Evolutionary conservation across 768 basidiomycete species (phyloP).

Genomic region (Kwoniella dendrophila): DNA sequence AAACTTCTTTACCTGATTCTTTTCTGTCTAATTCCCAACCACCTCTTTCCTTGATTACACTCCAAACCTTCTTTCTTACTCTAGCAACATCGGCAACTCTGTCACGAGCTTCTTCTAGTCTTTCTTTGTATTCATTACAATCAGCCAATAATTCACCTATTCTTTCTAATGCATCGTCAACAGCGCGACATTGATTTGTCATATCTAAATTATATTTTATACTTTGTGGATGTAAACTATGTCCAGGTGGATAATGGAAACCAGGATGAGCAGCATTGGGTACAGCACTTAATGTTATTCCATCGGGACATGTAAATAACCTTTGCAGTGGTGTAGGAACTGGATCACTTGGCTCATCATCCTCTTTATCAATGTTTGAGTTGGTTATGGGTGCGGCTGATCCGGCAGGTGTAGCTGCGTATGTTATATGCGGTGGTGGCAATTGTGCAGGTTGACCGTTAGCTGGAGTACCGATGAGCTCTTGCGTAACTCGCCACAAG

Average conservation of each 20-base stretch:
- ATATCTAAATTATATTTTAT: slow-evolving; percentile 50
- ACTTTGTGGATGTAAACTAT: slow-evolving; percentile 23
- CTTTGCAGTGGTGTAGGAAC: slow-evolving; percentile 47
- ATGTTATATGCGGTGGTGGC: slow-evolving; percentile 30
- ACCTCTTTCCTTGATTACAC: slow-evolving; percentile 52
- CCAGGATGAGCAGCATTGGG: slow-evolving; percentile 33
- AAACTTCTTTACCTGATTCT: slow-evolving; percentile 10
- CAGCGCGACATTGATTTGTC: slow-evolving; percentile 43
- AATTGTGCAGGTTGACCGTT: background rate
- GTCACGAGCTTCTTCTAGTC: slow-evolving; percentile 55
- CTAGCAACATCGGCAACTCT: slow-evolving; percentile 54
- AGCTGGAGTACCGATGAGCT: slow-evolving; percentile 29
- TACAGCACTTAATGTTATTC: slow-evolving; percentile 42
- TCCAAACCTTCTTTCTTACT: slow-evolving; percentile 54
- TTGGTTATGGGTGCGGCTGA: slow-evolving; percentile 10
- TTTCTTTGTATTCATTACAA: slow-evolving; percentile 55
- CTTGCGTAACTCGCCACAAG: slow-evolving; percentile 46
- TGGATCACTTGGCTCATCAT: slow-evolving; percentile 12
- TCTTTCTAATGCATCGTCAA: slow-evolving; percentile 52
- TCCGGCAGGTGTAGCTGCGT: slow-evolving; percentile 25
- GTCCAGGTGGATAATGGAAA: slow-evolving; percentile 18
- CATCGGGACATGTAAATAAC: slow-evolving; percentile 51
- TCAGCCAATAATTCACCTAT: slow-evolving; percentile 54
- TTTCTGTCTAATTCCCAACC: slow-evolving; percentile 38
- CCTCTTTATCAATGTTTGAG: background rate